phyloP scores from a whole-genome alignment of 441 rosid species.

The Gossypium laxum region DNA sequence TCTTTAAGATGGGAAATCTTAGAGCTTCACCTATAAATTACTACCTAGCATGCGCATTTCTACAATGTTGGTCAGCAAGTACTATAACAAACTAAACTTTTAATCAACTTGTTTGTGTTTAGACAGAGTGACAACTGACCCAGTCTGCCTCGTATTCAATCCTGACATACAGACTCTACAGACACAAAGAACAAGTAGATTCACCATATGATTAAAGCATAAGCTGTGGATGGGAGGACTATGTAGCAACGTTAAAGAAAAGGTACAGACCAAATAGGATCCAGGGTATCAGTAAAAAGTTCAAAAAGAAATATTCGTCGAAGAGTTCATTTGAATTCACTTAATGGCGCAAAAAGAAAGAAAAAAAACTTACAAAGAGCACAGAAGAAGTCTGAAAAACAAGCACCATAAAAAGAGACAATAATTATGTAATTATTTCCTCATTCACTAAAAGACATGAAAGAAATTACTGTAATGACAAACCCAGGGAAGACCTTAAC shows the following conservation, averaged over 20 bases:
- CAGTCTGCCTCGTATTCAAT: neutral
- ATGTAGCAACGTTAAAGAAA: neutral
- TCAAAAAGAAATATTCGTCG: neutral
- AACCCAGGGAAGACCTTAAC: neutral
- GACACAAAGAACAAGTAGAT: neutral
- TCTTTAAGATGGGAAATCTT: slow-evolving; percentile 4
- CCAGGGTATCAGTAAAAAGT: neutral
- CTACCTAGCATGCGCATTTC: neutral
- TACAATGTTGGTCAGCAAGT: neutral
- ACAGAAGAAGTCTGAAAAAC: neutral
- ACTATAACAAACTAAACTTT: neutral
- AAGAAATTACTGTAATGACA: neutral
- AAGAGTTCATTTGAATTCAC: neutral
- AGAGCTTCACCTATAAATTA: slow-evolving; percentile 5
- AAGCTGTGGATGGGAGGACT: neutral
- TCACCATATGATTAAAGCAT: slow-evolving; percentile 1
- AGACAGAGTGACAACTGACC: neutral
- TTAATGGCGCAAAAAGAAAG: neutral
- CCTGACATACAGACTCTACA: neutral
- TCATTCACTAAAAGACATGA: neutral
- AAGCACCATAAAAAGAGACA: neutral
- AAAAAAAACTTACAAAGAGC: neutral
- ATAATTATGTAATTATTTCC: neutral
- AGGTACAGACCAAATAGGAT: neutral
- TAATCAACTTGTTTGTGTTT: neutral